Evolutionary conservation across 305 asterid species (phyloP), one percentile per base, ranked within the genome.

Genomic region (Salvia sclarea): DNA sequence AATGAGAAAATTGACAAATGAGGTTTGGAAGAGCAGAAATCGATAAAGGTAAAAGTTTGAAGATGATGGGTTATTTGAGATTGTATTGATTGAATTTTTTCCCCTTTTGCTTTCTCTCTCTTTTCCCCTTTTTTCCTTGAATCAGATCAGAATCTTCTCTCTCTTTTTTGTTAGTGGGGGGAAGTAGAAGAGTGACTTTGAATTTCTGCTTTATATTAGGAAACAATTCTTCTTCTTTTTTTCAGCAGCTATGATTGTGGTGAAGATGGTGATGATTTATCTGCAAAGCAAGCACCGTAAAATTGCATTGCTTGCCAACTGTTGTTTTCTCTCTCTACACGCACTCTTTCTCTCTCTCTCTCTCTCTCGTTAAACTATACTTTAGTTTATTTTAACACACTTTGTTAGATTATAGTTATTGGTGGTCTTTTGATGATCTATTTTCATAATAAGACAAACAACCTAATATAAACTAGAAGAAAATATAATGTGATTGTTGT

Each of bases 121-220:
- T 52, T 64, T 43, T 64, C 60, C 17, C 53, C 58, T 57, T 64
- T 69, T 75, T 78, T 61, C 60, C 72, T 73, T 62, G 86, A 74
- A 77, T 80, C 84, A 66, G 76, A 75, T 69, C 85, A 84, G 89
- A 85, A 86, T 82, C 87, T 81, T 80, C 79, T 59, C 21, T 62
- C 17, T 62, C 41, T 64, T 21, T 76, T 45, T 31, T 41, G 49
- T 40, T 66, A 64, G 59, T 69, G 66, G 70, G 54, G 57, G 68
- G 64, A 67, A 24, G 64, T 63, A 67, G 69, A 62, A 50, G 73
- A 12, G 79, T 55, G 76, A 38, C 78, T 80, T 85, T 77, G 80
- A 78, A 76, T 71, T 67, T 75, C 44, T 50, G 65, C 69, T 64
- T 74, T 69, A 40, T 43, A 63, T 57, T 62, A 38, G 50, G 66